A percentile compares a stretch with the other conserved stretches of the same genome.
phyloP scores from a whole-genome alignment of 1,139 yeast genomes.

The Lodderomyces elongisporus region DNA sequence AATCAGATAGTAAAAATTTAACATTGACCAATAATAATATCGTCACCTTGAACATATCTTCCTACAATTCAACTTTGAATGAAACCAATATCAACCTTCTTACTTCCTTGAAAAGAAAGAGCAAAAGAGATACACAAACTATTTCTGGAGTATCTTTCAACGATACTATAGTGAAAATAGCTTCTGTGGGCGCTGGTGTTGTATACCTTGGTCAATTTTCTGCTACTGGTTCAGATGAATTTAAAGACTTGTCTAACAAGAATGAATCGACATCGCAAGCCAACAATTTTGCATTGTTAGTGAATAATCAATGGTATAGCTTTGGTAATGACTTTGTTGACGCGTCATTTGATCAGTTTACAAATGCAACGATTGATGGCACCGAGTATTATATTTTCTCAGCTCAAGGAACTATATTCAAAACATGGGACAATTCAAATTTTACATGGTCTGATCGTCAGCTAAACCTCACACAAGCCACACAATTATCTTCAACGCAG shows the following conservation, averaged over 20 bases:
- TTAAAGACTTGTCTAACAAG: conserved; percentile 25
- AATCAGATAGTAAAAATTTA: conserved; percentile 28
- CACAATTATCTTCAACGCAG: conserved; percentile 19
- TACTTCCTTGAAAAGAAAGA: conserved; percentile 7
- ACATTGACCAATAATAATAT: conserved; percentile 26
- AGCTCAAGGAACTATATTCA: conserved; percentile 19
- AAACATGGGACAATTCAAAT: conserved; percentile 40
- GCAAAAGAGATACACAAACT: conserved; percentile 21
- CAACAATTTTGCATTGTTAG: conserved; percentile 31
- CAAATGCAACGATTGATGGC: conserved; percentile 30
- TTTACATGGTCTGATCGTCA: conserved; percentile 31
- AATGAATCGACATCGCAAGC: conserved; percentile 25
- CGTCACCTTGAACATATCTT: conserved; percentile 22
- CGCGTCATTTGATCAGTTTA: conserved; percentile 25
- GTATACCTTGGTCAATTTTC: conserved; percentile 34
- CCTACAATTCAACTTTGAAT: conserved; percentile 32
- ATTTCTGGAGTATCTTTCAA: conserved; percentile 32
- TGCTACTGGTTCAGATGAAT: conserved; percentile 9
- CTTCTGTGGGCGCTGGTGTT: conserved; percentile 19
- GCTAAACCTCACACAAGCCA: conserved; percentile 35
- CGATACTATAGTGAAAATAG: conserved; percentile 19
- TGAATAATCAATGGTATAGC: conserved; percentile 29
- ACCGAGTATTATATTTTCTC: conserved; percentile 37
- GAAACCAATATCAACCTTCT: conserved; percentile 17
- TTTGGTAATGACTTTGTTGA: conserved; percentile 33